Evolutionary conservation across 108 stramenopile genomes (phyloP), one percentile per base, ranked within the genome.

Genomic region (Skeletonema menzelii): DNA sequence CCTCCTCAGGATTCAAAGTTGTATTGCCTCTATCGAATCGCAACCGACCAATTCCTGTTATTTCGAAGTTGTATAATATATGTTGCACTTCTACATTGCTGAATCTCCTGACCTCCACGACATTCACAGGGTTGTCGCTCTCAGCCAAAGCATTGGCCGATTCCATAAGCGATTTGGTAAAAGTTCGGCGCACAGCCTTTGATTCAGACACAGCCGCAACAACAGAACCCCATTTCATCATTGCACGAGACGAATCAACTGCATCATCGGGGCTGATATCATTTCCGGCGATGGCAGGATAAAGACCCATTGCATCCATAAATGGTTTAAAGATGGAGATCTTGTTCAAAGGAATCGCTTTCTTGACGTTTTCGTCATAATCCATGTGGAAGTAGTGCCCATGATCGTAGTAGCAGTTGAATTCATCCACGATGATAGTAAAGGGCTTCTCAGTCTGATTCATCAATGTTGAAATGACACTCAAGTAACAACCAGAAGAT

Each of bases 321-420:
- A 86, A 79, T 5, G 89, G 91, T 66, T 89, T 77, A 57, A 92
- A 88, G 27, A 94, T 68, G 46, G 81, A 88, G 59, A 94, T 90
- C 68, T 72, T 68, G 30, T 88, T 63, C 59, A 82, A 80, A 17
- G 93, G 93, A 57, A 94, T 91, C 10, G 86, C 57, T 42, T 83
- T 77, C 13, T 82, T 77, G 4, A 85, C 93, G 17, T 81, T 46
- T 13, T 78, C 67, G 58, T 91, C 91, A 77, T 92, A 94, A 13
- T 86, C 84, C 83, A 84, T 88, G 73, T 94, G 91, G 59, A 85
- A 91, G 84, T 92, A 94, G 31, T 92, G 87, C 0, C 91, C 89
- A 19, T 84, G 76, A 53, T 91, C 88, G 63, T 70, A 94, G 64
- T 82, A 89, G 68, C 87, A 83, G 56, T 94, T 94, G 82, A 88